phyloP scores from a whole-genome alignment of 805 yeast genomes.

The Saturnispora silvae region DNA sequence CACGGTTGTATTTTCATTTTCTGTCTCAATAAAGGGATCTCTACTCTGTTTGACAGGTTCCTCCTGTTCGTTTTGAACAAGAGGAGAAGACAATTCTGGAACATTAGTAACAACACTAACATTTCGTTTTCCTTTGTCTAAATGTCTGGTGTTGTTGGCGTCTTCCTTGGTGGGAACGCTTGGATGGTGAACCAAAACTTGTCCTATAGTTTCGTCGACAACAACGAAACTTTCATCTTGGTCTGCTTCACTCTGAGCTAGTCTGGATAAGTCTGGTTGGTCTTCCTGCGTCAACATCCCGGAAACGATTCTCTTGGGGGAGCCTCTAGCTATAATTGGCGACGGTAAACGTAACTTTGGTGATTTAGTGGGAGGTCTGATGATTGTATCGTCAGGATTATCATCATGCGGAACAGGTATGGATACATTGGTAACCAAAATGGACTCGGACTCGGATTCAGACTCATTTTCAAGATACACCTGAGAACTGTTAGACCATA shows the following conservation, averaged over 20 bases:
- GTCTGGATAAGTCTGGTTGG: slow-evolving; percentile 28
- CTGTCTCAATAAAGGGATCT: too few species aligned
- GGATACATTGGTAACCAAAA: slow-evolving; percentile 7
- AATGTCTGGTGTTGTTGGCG: slow-evolving; percentile 16
- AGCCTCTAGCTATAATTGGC: slow-evolving; percentile 25
- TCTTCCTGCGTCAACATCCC: slow-evolving; percentile 24
- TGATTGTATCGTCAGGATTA: slow-evolving; percentile 11
- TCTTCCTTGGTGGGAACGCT: slow-evolving; percentile 25
- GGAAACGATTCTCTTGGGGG: slow-evolving; percentile 28
- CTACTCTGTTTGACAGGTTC: too few species aligned
- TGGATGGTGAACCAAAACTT: slow-evolving; percentile 11
- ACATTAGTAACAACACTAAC: slow-evolving; percentile 6
- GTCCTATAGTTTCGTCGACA: background rate
- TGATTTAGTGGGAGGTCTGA: slow-evolving; percentile 18
- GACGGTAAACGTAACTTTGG: slow-evolving; percentile 19
- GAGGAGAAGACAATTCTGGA: slow-evolving; percentile 5
- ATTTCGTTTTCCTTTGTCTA: slow-evolving; percentile 21
- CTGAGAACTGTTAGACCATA: slow-evolving; percentile 15
- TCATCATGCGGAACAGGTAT: slow-evolving; percentile 10
- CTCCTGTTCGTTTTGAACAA: too few species aligned
- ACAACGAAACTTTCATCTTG: slow-evolving; percentile 9
- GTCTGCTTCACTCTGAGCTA: slow-evolving; percentile 13
- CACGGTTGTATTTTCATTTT: too few species aligned
- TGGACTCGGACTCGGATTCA: background rate
- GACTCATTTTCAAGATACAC: background rate